Evolutionary conservation across 2,329 filamentous ascomycete genomes (phyloP), one percentile per base, ranked within the genome.

Genomic region (Aspergillus melleus): DNA sequence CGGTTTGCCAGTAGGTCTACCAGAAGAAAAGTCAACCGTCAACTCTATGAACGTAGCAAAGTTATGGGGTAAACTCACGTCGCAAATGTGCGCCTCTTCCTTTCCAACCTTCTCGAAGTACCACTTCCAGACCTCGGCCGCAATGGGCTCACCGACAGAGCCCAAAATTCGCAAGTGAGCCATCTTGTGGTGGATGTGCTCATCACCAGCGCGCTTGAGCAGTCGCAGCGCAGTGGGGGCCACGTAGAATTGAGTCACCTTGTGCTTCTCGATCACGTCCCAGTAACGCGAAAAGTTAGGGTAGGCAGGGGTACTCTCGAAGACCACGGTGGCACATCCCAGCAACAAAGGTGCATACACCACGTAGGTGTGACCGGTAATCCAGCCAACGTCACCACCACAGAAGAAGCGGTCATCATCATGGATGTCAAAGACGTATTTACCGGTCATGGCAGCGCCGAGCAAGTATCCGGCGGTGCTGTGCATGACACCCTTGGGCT

Each of bases 1-100:
- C 95, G 55, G 95, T 99, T 86, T 99, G 95, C 95, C 95, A 99
- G 85, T 99, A 99, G 56, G 95, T 99, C 92, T 96, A 74, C 32
- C n/a, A n/a, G n/a, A n/a, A 49, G 6, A 6, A 14, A 6, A 24
- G 6, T 9, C 14, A 5, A 12, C 14, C 32, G 16, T 36, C 11
- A 36, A 12, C 11, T 16, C 2, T 36, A 5, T 36, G 32, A 16
- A 9, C 5, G 11, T 36, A 12, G 32, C 12, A 49, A 42, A n/a
- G 0, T 9, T 36, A 16, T 36, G 11, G 10, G 14, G 32, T 5
- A 49, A 58, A 86, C 92, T 85, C 82, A 96, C 92, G 76, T 99
- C 95, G 57, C 97, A 89, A 76, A 99, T 84, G 73, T 99, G 95
- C 52, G 91, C 90, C 77, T 96, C 89, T 78, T 94, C 89, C 84